Conservation (phyloP, 441 rosid species). For the Gossypium trilobum region DNA sequence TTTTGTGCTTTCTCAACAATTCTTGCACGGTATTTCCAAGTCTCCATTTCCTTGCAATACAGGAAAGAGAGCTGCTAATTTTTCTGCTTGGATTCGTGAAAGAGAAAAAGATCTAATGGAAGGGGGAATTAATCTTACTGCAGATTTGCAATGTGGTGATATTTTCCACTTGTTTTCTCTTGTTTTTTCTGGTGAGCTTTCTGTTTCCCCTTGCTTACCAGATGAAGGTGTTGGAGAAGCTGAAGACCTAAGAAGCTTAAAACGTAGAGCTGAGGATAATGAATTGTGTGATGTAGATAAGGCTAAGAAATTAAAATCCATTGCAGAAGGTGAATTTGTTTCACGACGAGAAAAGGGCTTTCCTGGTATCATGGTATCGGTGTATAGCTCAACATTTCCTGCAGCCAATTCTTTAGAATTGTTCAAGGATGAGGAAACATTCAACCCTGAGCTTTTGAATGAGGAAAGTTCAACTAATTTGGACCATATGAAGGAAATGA, state of each 20-base stretch:
- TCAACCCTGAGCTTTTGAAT: constrained; percentile 23
- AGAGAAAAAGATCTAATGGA: constrained; percentile 50
- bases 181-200: constrained; percentile 71
- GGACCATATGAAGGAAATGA: constrained; percentile 35
- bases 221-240: constrained; percentile 91
- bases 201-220: constrained; percentile 59
- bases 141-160: constrained; percentile 89
- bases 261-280: constrained; percentile 57
- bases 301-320: constrained; percentile 54
- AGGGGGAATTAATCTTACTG: constrained; percentile 46
- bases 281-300: constrained; percentile 42
- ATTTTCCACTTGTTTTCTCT: constrained; percentile 63
- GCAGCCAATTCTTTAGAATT: constrained; percentile 40
- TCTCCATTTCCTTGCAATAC: constrained; percentile 74
- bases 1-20: constrained; percentile 67
- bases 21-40: constrained; percentile 63
- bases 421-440: constrained; percentile 39
- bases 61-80: constrained; percentile 72
- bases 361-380: constrained; percentile 67
- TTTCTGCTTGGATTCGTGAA: constrained; percentile 65
- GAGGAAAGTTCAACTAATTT: constrained; percentile 32
- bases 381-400: constrained; percentile 38
- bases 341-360: constrained; percentile 91
- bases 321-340: constrained; percentile 60
- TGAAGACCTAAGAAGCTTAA: constrained; percentile 67